phyloP scores from a whole-genome alignment of 2,329 filamentous ascomycete species.

The Fusarium chlamydosporum region DNA sequence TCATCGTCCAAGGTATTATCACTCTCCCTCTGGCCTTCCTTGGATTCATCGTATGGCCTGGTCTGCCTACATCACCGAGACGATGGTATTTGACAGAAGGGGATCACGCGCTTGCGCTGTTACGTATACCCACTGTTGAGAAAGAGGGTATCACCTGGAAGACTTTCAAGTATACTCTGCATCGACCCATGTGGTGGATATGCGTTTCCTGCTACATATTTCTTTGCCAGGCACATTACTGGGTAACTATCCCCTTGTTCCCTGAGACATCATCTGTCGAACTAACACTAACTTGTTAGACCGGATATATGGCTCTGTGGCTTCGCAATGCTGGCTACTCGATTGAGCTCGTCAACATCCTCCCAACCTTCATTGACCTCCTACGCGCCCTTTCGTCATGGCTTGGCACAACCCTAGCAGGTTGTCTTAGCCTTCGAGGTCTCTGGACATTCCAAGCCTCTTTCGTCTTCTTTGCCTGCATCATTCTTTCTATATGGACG shows the following conservation, averaged over 20 bases:
- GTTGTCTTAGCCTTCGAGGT: constrained; percentile 9
- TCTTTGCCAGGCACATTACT: background rate
- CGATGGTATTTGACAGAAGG: constrained; percentile 9
- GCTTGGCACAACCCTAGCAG: constrained; percentile 6
- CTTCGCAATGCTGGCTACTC: background rate
- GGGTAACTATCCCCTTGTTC: background rate
- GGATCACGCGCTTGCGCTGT: background rate
- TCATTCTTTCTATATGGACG: background rate
- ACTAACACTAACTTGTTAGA: fast-evolving
- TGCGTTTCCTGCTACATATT: constrained; percentile 17
- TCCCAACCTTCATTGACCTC: constrained; percentile 5
- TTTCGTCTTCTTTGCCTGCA: constrained; percentile 7
- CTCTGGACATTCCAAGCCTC: constrained; percentile 14
- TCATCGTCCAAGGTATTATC: constrained; percentile 8
- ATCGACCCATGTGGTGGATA: constrained; percentile 15
- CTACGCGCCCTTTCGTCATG: background rate
- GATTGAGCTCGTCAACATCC: constrained; percentile 6
- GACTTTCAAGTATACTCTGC: background rate
- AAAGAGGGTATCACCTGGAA: constrained; percentile 6
- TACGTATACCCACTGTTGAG: background rate
- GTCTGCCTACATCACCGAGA: background rate
- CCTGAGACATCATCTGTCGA: fast-evolving
- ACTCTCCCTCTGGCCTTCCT: background rate
- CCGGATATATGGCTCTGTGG: constrained; percentile 17
- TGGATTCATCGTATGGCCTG: constrained; percentile 8